These are phyloP conservation scores for Exsudoporus floridanus DNA, from an alignment of 1,284 basidiomycete genomes.

Conservation along the genomic window DNA sequence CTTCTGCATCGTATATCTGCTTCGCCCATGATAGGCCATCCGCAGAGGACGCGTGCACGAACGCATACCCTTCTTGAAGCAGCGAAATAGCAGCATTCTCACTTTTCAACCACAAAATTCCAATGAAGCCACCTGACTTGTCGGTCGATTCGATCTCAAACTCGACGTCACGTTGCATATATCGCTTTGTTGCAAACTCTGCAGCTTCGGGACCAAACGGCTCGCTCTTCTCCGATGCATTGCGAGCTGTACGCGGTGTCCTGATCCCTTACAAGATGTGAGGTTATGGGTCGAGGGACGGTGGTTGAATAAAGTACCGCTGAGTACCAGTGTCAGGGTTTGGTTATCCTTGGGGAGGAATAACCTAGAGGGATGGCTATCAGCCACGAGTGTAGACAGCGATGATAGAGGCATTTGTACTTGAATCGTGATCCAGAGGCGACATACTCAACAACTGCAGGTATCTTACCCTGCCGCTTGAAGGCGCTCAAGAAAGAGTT, in stretches of 20 bases:
- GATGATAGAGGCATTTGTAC: slow-evolving; percentile 38
- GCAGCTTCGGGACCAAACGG: slow-evolving; percentile 84
- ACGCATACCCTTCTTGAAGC: slow-evolving; percentile 83
- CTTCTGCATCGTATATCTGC: slow-evolving; percentile 85
- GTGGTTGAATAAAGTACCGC: slow-evolving; percentile 51
- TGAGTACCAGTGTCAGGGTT: slow-evolving; percentile 84
- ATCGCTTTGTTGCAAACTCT: slow-evolving; percentile 77
- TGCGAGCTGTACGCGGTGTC: slow-evolving; percentile 80
- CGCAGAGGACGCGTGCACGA: slow-evolving; percentile 86
- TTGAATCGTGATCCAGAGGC: slow-evolving; percentile 93
- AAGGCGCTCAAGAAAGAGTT: slow-evolving; percentile 87
- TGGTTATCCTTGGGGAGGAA: slow-evolving; percentile 91
- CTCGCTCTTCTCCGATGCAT: slow-evolving; percentile 83
- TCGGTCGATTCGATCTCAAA: slow-evolving; percentile 88
- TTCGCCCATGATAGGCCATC: slow-evolving; percentile 77
- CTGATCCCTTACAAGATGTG: slow-evolving; percentile 61
- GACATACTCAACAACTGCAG: slow-evolving; percentile 91
- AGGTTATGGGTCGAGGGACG: slow-evolving; percentile 5
- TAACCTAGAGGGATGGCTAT: slow-evolving; percentile 48
- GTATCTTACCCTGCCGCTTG: slow-evolving; percentile 83
- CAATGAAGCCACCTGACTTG: slow-evolving; percentile 96
- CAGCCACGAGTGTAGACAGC: not conserved
- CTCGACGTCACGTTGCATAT: slow-evolving; percentile 95
- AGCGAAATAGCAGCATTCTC: slow-evolving; percentile 86
- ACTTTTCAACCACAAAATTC: slow-evolving; percentile 78